Percentiles rank a stretch among this genome's conserved stretches.
These are phyloP conservation scores for Tetracentron sinense DNA, from an alignment of 164 flowering plant genomes.

Conservation along the genomic window DNA sequence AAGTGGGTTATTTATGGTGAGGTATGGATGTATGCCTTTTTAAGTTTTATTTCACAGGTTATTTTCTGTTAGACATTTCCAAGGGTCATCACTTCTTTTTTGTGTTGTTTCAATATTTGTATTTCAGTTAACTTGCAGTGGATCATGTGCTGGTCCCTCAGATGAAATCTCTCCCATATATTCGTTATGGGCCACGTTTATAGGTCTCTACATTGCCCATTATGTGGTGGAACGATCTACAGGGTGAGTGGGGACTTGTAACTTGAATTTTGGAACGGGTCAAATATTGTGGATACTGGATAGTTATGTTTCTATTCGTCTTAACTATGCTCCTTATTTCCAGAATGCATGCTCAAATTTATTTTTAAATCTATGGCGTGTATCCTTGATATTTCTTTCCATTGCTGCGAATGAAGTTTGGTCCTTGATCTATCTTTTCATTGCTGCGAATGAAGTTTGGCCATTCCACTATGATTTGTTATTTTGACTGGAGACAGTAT, in stretches of 20 bases:
- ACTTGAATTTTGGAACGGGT: background rate
- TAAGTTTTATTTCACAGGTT: background rate
- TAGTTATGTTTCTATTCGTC: background rate
- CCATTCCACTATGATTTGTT: no score
- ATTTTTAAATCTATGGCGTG: background rate
- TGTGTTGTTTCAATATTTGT: background rate
- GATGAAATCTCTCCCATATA: conserved; percentile 95
- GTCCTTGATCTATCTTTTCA: no score
- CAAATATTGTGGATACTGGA: background rate
- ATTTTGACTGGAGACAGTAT: no score
- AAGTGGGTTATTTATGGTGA: conserved; percentile 99
- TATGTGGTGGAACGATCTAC: conserved; percentile 95
- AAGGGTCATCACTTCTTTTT: background rate
- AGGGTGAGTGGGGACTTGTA: conserved; percentile 55
- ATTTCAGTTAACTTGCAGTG: conserved; percentile 68
- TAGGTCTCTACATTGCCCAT: conserved; percentile 96
- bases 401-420: no score
- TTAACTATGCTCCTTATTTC: background rate
- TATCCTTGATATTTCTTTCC: no score
- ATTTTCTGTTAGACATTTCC: background rate
- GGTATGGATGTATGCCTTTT: conserved; percentile 35
- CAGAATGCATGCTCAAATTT: background rate
- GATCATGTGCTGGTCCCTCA: conserved; percentile 63
- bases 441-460: no score
- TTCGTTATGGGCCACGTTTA: conserved; percentile 98